Base-by-base conservation (phyloP, 176 grass and related monocot species). In the Eleusine indica region DNA sequence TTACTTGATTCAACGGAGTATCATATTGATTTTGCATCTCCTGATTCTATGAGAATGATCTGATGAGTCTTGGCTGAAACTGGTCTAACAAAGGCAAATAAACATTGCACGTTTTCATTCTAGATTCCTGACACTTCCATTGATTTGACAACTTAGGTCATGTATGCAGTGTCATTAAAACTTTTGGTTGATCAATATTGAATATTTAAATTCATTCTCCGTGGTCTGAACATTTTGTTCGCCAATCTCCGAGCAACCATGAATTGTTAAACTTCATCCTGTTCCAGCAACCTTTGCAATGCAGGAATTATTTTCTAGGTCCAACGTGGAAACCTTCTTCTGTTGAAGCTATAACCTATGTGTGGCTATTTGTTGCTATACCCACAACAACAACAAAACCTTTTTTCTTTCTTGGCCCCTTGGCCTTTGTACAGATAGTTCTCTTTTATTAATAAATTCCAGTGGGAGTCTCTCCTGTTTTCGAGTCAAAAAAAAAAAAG, bases 51-150 rank as follows among this genome's bases (percentile, higher is more conserved):
- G 6, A 16, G 9, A 84, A 43, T 72, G 70, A 4, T 46, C 7
- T 76, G 12, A 39, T 1, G 21, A 18, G 12, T 89, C n/a, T 1
- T 75, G 39, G 69, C 28, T 35, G 17, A 76, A 89, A 61, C 52
- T 74, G 18, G 73, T 51, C 21, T 85, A 63, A 62, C 41, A 25
- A 80, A 40, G 6, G 12, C 4, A 68, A 74, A 47, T 10, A 10
- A 14, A 58, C 1, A 5, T 7, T 49, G 14, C 40, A 28, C 22
- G 16, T 41, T 63, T 46, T 68, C 0, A 5, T 43, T 68, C 3
- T 40, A 69, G 62, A 28, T 3, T 62, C 11, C 32, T 89, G 41
- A 21, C 51, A 35, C 16, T 41, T 9, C 0, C 8, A 80, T 68
- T 39, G 18, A 52, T 76, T 76, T 0, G 9, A 70, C 18, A 81